A percentile compares a stretch with the other conserved stretches of the same genome.
phyloP scores from a whole-genome alignment of 1,284 basidiomycete species.

The Rhodotorula sp. region DNA sequence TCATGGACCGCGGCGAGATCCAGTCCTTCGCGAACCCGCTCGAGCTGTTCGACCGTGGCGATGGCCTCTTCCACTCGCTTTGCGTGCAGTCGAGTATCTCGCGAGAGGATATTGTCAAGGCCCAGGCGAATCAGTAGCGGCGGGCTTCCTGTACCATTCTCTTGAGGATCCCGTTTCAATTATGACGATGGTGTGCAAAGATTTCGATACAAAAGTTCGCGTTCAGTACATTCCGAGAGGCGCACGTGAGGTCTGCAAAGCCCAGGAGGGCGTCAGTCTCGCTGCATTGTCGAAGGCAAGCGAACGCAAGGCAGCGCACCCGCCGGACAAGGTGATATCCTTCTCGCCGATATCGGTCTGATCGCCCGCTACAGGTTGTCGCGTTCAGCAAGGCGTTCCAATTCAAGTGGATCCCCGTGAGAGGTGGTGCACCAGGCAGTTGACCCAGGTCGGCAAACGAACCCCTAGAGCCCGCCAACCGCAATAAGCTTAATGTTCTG shows the following conservation, averaged over 20 bases:
- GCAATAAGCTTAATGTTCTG: constrained; percentile 74
- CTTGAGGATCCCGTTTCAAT: no score
- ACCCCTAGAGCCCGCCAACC: constrained; percentile 60
- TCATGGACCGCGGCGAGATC: constrained; percentile 69
- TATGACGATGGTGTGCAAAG: no score
- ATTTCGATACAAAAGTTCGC: no score
- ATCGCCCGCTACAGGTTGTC: constrained; percentile 58
- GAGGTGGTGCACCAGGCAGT: constrained; percentile 54
- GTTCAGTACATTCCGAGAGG: no score
- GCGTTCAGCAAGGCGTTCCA: background rate
- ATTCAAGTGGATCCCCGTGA: no score
- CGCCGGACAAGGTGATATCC: constrained; percentile 54
- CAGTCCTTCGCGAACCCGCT: constrained; percentile 68
- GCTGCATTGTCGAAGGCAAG: constrained; percentile 50
- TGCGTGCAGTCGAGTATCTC: constrained; percentile 70
- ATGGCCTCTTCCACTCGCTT: constrained; percentile 61
- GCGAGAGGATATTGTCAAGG: constrained; percentile 59
- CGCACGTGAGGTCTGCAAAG: no score
- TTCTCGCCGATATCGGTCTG: constrained; percentile 63
- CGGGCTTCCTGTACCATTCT: no score
- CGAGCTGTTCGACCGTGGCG: constrained; percentile 58
- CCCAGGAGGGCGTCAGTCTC: no score
- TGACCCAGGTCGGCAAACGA: constrained; percentile 64
- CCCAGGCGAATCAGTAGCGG: background rate
- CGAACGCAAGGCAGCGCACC: constrained; percentile 34